These are phyloP conservation scores for Acer negundo DNA, from an alignment of 345 rosid genomes.

Conservation along the genomic window DNA sequence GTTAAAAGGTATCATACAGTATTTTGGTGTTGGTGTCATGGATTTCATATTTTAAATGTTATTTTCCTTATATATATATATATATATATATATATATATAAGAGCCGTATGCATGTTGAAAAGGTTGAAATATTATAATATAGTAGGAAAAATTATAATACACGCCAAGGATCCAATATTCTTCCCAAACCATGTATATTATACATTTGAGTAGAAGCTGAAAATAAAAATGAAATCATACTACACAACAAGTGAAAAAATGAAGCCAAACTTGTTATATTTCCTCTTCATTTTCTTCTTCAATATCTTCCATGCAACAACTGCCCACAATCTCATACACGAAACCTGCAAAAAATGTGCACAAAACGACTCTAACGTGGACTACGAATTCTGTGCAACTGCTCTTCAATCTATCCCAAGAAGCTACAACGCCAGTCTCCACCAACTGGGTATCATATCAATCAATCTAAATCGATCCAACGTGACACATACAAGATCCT, in stretches of 20 bases:
- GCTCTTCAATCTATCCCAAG: conserved; percentile 41
- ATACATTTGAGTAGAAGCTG: background rate
- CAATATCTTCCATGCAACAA: conserved; percentile 3
- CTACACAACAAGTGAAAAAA: background rate
- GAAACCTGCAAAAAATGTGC: conserved; percentile 53
- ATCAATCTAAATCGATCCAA: conserved; percentile 38
- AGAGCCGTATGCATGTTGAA: no score
- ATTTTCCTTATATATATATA: no score
- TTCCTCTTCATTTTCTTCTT: conserved; percentile 13
- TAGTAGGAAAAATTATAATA: background rate
- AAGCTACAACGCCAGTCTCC: conserved; percentile 35
- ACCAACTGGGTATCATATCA: conserved; percentile 50
- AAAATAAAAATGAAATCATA: background rate
- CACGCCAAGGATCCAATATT: background rate
- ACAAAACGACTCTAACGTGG: conserved; percentile 36
- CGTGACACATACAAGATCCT: conserved; percentile 37
- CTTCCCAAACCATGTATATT: background rate
- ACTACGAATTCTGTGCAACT: conserved; percentile 45
- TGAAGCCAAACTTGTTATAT: conserved; percentile 18
- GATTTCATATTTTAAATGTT: no score
- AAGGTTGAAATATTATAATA: no score
- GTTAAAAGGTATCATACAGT: no score
- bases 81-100: no score
- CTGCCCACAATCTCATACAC: conserved; percentile 29
- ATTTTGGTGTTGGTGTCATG: no score